A percentile compares a stretch with the other conserved stretches of the same genome.
phyloP scores from a whole-genome alignment of 2,329 filamentous ascomycete species.

The Xylariaceae sp. region DNA sequence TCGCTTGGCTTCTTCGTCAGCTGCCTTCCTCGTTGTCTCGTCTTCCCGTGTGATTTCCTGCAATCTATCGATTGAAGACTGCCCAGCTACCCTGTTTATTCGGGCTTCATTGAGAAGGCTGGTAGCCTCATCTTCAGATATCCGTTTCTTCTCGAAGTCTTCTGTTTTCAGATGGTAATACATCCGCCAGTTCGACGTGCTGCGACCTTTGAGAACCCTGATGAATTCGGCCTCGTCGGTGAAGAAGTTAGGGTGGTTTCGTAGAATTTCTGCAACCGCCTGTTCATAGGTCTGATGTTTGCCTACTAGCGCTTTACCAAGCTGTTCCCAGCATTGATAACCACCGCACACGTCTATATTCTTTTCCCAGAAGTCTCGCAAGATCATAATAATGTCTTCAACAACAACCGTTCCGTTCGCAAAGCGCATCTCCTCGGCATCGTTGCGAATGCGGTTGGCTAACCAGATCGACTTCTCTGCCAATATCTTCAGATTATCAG shows the following conservation, averaged over 20 bases:
- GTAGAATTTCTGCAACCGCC: neutral
- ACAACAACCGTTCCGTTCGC: constrained; percentile 1
- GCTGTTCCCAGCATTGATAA: neutral
- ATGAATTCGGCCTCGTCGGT: neutral
- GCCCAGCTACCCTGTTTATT: neutral
- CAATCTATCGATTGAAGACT: too few species aligned
- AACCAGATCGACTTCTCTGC: constrained; percentile 21
- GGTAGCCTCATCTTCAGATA: constrained; percentile 1
- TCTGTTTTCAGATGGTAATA: constrained; percentile 1
- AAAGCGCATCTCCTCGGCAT: neutral
- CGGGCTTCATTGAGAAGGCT: constrained; percentile 3
- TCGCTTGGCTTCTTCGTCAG: neutral
- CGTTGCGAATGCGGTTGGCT: neutral
- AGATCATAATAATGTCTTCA: constrained; percentile 5
- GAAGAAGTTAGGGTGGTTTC: neutral
- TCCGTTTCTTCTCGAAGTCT: neutral
- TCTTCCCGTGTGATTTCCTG: too few species aligned
- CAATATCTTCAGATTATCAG: neutral
- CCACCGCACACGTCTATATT: constrained; percentile 7
- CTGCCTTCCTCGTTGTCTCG: too few species aligned
- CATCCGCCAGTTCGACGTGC: constrained; percentile 4
- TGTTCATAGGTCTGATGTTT: neutral
- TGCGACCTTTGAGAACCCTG: neutral
- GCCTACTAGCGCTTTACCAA: neutral
- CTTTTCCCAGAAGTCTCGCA: constrained; percentile 2